Percentiles rank a stretch among this genome's conserved stretches.
Evolutionary conservation across 139 green algal genomes (phyloP).

Genomic region (Micromonas commoda): DNA sequence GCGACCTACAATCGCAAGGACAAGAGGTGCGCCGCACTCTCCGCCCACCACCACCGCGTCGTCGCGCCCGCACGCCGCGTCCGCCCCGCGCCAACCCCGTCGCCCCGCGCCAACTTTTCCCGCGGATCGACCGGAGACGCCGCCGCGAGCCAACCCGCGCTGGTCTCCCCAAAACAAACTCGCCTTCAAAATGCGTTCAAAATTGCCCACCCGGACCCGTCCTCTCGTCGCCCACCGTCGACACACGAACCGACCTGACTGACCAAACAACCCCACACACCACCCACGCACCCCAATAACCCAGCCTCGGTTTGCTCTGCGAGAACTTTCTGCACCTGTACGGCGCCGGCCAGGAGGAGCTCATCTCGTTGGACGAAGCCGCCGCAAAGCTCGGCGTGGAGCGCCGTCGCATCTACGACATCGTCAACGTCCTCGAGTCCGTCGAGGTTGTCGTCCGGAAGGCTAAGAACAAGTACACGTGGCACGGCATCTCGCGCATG

Average conservation of each 20-base stretch:
- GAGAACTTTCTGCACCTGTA: slow-evolving; percentile 48
- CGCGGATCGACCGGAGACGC: too few species aligned
- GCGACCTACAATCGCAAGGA: slow-evolving; percentile 46
- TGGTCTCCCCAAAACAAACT: too few species aligned
- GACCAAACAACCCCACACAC: not conserved
- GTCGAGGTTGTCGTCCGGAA: slow-evolving; percentile 53
- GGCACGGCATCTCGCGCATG: slow-evolving; percentile 39
- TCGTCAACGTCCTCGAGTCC: slow-evolving; percentile 76
- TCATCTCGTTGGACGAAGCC: slow-evolving; percentile 46
- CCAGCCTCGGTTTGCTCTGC: slow-evolving; percentile 36
- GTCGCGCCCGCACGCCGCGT: too few species aligned
- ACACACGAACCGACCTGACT: too few species aligned
- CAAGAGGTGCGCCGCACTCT: slow-evolving; percentile 33
- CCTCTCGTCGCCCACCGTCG: too few species aligned
- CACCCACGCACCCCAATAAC: too few species aligned
- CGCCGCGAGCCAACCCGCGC: too few species aligned
- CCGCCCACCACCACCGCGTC: too few species aligned
- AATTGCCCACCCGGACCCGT: too few species aligned
- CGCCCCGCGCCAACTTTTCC: too few species aligned
- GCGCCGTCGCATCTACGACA: slow-evolving; percentile 72
- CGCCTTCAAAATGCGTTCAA: too few species aligned
- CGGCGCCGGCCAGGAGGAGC: slow-evolving; percentile 24
- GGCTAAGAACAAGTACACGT: slow-evolving; percentile 56
- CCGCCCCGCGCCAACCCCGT: too few species aligned
- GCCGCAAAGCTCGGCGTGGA: slow-evolving; percentile 49